Conservation (phyloP, 2,329 filamentous ascomycete species). For the Nannizziopsis arthrosporioides region DNA sequence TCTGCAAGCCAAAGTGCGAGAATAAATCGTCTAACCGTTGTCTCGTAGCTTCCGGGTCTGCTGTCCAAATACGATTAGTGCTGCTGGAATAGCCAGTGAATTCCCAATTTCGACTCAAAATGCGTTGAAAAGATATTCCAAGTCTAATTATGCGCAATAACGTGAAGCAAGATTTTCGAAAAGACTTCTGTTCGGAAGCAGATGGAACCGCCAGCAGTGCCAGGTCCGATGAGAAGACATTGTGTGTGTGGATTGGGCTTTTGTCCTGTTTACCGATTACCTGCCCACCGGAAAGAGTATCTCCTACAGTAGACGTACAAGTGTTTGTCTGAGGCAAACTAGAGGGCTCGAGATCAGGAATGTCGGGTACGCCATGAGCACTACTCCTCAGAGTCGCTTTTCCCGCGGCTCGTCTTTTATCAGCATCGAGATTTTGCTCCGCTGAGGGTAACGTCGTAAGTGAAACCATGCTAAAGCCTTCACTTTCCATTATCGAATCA, state of each 20-base stretch:
- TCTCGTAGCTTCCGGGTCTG: constrained; percentile 19
- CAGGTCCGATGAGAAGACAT: background rate
- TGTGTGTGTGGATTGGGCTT: background rate
- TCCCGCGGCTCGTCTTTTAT: constrained; percentile 10
- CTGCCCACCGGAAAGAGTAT: too few relatives aligned
- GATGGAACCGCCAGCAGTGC: background rate
- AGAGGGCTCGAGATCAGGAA: too few relatives aligned
- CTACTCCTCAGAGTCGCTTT: constrained; percentile 11
- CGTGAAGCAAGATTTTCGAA: constrained; percentile 19
- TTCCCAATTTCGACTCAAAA: constrained; percentile 16
- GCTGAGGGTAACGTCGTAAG: constrained; percentile 43
- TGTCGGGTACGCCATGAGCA: background rate
- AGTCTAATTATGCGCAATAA: constrained; percentile 28
- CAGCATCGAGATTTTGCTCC: constrained; percentile 31
- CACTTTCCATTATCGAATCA: constrained; percentile 46
- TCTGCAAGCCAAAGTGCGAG: constrained; percentile 28
- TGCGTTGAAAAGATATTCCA: constrained; percentile 29
- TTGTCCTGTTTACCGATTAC: too few relatives aligned
- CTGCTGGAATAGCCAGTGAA: background rate
- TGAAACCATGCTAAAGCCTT: constrained; percentile 48
- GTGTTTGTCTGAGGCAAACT: too few relatives aligned
- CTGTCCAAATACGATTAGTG: constrained; percentile 12
- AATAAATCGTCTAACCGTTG: constrained; percentile 28
- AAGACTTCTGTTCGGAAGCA: background rate
- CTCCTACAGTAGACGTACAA: too few relatives aligned